Evolutionary conservation across 2,329 filamentous ascomycete species (phyloP), one percentile per base, ranked within the genome.

Genomic region (Aspergillus awamori): DNA sequence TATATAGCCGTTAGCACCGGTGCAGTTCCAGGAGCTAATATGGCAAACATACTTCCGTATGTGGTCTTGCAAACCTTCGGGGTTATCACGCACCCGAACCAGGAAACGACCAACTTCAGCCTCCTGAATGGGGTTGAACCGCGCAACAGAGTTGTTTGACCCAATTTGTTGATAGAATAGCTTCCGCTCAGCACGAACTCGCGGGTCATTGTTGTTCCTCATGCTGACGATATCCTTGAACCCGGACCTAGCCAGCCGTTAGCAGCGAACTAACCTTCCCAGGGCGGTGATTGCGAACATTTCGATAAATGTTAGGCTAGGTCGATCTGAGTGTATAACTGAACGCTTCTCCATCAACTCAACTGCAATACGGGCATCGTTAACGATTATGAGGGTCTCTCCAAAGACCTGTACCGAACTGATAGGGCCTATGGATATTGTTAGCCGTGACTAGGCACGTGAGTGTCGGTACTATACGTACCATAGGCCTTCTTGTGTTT

Each of bases 111-210:
- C 72, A 2, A 74, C 74, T 59, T 85, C 82, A 1, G 70, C 67
- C 45, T 84, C 79, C 60, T 84, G 80, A 0, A 82, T 38, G 0
- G 60, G 33, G 38, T 80, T 69, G 60, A 80, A 83, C 20, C 77
- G 75, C 1, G 76, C 61, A 0, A 79, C 74, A 0, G 73, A 65
- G 0, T 65, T 58, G 38, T 79, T 79, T 0, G 80, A 78, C 0
- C 83, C 83, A 5, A 85, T 71, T 11, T 80, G 72, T n/a, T 76
- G 74, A 26, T 75, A 72, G 43, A 82, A 75, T 8, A 79, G 74
- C 67, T 80, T 84, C 10, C 83, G 80, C 51, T 82, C 76, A 2
- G 70, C 70, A 28, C 74, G 74, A 20, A 79, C 77, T 5, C 68
- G 74, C 11, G 24, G 26, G 13, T 74, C 69, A 8, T 76, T 75